phyloP scores from a whole-genome alignment of 345 rosid genomes.

The Anacardium occidentale region DNA sequence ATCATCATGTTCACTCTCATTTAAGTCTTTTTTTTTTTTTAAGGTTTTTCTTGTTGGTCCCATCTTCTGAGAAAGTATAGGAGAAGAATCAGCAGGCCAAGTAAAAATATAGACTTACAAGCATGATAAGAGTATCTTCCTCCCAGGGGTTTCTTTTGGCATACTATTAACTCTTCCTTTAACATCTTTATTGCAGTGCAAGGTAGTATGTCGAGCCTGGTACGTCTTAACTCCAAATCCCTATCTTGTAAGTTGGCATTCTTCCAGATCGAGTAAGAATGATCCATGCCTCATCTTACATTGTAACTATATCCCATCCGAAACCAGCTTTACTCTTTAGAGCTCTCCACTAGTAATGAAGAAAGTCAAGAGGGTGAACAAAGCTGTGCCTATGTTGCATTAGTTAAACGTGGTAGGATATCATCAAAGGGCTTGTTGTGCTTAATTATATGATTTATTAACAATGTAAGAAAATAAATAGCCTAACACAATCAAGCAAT shows the following conservation, averaged over 20 bases:
- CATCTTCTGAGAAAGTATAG: too few species aligned
- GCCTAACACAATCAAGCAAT: too few species aligned
- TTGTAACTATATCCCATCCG: conserved; percentile 38
- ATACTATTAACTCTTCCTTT: conserved; percentile 37
- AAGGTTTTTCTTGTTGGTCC: too few species aligned
- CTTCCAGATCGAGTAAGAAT: conserved; percentile 6
- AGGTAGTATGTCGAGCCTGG: conserved; percentile 43
- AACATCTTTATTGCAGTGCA: conserved; percentile 38
- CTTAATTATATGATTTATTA: too few species aligned
- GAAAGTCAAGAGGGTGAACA: conserved; percentile 24
- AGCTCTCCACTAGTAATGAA: conserved; percentile 19
- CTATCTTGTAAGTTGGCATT: conserved; percentile 19
- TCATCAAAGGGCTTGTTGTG: too few species aligned
- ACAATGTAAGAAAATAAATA: too few species aligned
- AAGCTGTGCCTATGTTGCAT: conserved; percentile 27
- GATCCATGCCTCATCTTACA: conserved; percentile 46
- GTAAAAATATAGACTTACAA: too few species aligned
- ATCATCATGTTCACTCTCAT: too few species aligned
- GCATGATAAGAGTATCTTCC: too few species aligned
- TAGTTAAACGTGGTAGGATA: conserved; percentile 48
- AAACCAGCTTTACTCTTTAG: conserved; percentile 41
- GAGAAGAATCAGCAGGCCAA: too few species aligned
- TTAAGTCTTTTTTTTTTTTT: too few species aligned
- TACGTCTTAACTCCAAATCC: conserved; percentile 30
- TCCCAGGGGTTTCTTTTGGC: too few species aligned